Evolutionary conservation across 192 early-diverging fungal genomes (phyloP), one percentile per base, ranked within the genome.

Genomic region (Rhizoclosmatium globosum): DNA sequence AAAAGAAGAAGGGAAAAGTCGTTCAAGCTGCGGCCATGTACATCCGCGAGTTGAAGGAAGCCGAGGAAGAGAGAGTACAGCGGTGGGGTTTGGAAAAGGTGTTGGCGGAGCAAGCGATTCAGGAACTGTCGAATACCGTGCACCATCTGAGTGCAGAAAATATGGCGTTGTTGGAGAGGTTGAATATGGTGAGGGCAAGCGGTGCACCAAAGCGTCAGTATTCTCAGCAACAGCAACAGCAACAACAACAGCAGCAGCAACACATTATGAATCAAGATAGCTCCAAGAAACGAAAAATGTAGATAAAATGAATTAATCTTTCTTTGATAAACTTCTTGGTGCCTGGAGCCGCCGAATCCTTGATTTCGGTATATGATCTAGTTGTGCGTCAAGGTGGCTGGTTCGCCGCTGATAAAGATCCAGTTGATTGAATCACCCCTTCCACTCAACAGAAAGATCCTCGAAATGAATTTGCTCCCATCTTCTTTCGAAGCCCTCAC

Each of bases 1-100:
- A 75, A 38, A 75, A 75, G 38, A 72, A 72, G 70, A 50, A 59
- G 38, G 70, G 53, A 57, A 50, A 58, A 9, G 53, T 57, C 17
- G 31, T 72, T 9, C 9, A 72, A 41, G 70, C 21, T 11, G 70
- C 95, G 3, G 94, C 95, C 31, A 86, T 92, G 61, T 98, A 98
- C 71, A 96, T 98, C 57, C 88, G 92, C 68, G 84, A 91, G 60
- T 85, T 98, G 47, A 92, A 93, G 72, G 87, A 90, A 23, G 64
- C 57, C 23, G 87, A 87, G 61, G 39, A 79, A 2, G 56, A 78
- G n/a, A 85, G 81, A 56, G 44, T 83, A 68, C 79, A 89, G 71
- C 89, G 85, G 72, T 86, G 83, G 81, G 79, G 77, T 9, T 31
- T 89, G 77, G 88, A 89, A 67, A 86, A 85, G 73, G 59, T 87